Evolutionary conservation across 2,329 filamentous ascomycete species (phyloP).

Genomic region (Pseudogymnoascus sp.): DNA sequence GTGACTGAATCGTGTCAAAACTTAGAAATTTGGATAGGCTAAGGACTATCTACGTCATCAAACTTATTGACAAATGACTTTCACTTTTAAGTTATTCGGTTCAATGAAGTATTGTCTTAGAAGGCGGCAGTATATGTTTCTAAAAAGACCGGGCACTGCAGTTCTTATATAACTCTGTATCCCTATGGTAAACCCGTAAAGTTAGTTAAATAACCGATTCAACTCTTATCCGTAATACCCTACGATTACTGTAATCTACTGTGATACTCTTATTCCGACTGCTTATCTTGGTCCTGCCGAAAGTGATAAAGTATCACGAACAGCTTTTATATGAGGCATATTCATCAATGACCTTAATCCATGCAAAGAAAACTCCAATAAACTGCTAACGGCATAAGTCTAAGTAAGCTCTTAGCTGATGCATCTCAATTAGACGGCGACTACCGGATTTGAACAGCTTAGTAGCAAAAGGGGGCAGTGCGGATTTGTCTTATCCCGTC

Average conservation of each 20-base stretch:
- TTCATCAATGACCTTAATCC: neutral
- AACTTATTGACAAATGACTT: neutral
- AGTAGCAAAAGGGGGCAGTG: neutral
- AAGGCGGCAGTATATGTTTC: neutral
- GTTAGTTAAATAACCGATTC: neutral
- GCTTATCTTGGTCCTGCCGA: neutral
- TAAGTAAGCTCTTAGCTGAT: neutral
- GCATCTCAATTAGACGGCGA: neutral
- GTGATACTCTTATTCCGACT: conserved; percentile 34
- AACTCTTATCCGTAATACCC: neutral
- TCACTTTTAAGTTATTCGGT: neutral
- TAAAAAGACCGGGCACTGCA: neutral
- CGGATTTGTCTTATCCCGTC: neutral
- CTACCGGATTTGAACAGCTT: neutral
- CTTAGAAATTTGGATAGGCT: neutral
- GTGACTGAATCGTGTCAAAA: conserved; percentile 26
- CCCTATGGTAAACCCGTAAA: neutral
- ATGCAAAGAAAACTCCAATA: neutral
- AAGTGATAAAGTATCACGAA: neutral
- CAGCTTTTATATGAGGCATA: neutral
- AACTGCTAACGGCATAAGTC: neutral
- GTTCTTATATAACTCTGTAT: neutral
- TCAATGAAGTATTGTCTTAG: neutral
- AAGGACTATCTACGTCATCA: neutral
- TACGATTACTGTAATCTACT: neutral